phyloP scores from a whole-genome alignment of 441 rosid genomes.

The Manihot esculenta region DNA sequence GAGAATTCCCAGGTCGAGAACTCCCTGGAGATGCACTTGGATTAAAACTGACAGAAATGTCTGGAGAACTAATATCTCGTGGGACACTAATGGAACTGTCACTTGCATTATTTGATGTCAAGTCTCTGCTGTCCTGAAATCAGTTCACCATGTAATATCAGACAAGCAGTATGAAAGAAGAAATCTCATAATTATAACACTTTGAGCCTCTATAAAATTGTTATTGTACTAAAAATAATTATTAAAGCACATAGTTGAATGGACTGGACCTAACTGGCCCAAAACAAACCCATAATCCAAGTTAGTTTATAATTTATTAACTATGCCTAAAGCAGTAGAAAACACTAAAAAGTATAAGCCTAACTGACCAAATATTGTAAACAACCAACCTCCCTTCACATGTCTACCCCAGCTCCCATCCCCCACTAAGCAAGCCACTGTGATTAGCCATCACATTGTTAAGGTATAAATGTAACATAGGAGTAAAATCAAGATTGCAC shows the following conservation, averaged over 20 bases:
- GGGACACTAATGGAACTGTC: slow-evolving; percentile 72
- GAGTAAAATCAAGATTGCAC: background rate
- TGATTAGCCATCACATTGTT: background rate
- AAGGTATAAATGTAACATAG: background rate
- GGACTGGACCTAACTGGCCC: background rate
- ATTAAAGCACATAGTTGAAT: background rate
- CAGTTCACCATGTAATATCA: slow-evolving; percentile 25
- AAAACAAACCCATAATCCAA: slow-evolving; percentile 1
- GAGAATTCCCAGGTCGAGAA: slow-evolving; percentile 55
- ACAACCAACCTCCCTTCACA: no score
- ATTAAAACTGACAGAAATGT: slow-evolving; percentile 50
- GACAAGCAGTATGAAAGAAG: slow-evolving; percentile 9
- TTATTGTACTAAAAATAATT: background rate
- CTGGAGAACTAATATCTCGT: slow-evolving; percentile 67
- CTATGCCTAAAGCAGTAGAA: no score
- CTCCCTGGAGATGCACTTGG: slow-evolving; percentile 52
- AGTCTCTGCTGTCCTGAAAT: slow-evolving; percentile 83
- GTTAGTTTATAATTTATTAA: no score
- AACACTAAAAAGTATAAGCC: no score
- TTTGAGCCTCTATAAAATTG: background rate
- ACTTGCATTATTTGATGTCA: slow-evolving; percentile 77
- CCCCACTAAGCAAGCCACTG: no score
- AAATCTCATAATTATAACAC: background rate
- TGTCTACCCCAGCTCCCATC: no score
- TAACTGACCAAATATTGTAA: no score